Evolutionary conservation across 2,329 filamentous ascomycete species (phyloP), one percentile per base, ranked within the genome.

Genomic region (Fusarium devonianum): DNA sequence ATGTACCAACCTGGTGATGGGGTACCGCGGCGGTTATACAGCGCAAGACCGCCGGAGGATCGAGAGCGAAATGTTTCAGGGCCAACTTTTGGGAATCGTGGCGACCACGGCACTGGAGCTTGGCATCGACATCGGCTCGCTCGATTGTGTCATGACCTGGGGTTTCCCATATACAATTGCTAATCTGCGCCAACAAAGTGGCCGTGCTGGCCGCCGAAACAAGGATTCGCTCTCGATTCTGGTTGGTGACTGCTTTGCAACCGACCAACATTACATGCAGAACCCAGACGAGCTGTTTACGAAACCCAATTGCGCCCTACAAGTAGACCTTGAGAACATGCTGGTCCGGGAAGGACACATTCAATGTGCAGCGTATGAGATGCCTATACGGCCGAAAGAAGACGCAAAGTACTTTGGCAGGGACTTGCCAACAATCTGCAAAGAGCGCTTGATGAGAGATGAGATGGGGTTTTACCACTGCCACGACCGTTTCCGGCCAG

Each of bases 81-180:
- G 94, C 0, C 94, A 92, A 64, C 79, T 99, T 2, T 80, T 97
- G 53, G 94, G 94, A 1, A 95, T 99, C 47, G 86, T 99, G 22
- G 93, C 93, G 2, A 99, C 94, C 0, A 96, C 88, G 43, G 94
- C 94, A 1, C 78, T 99, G 3, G 94, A 99, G 68, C 77, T 99
- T 1, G 94, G 94, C 19, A 90, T 99, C 30, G 94, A 99, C 68
- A 97, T 99, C 59, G 94, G 94, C 12, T 90, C 88, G 2, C 77
- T 99, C 7, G 94, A 99, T 71, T 94, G 92, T 43, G 94, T 99
- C 10, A 80, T 99, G 53, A 96, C 90, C 0, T 89, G 95, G 67
- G 93, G 93, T 0, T 99, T 99, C 56, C 94, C 94, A 0, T 97
- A 96, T 65, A 95, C 91, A 0, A 96, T 99, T 51, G 88, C 94